Percentiles rank a stretch among this genome's conserved stretches.
Evolutionary conservation across 257 asterid genomes (phyloP).

Genomic region (Primulina eburnea): DNA sequence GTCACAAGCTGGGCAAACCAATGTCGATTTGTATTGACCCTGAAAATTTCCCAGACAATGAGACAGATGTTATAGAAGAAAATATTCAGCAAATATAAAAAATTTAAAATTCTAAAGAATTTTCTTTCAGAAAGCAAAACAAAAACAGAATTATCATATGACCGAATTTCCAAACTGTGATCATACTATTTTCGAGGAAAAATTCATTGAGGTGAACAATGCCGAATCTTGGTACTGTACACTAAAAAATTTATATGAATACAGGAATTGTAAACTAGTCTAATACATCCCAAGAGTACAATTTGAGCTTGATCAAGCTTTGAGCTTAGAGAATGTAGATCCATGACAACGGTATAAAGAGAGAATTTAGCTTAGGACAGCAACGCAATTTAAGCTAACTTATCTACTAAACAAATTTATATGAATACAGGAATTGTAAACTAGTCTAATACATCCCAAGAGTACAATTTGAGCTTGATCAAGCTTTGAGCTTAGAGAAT

Average conservation of each 20-base stretch:
- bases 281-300: background rate
- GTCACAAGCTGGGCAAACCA: slow-evolving; percentile 83
- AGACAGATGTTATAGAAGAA: slow-evolving; percentile 18
- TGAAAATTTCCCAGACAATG: slow-evolving; percentile 34
- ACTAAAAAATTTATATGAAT: background rate
- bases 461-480: background rate
- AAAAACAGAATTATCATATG: background rate
- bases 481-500: background rate
- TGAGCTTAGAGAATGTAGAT: background rate
- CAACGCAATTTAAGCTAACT: background rate
- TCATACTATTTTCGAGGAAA: slow-evolving; percentile 1
- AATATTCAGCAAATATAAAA: background rate
- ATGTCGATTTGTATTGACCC: slow-evolving; percentile 97
- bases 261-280: background rate
- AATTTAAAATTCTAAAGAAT: background rate
- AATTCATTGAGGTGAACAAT: slow-evolving; percentile 8
- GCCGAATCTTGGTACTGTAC: background rate
- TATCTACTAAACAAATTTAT: background rate
- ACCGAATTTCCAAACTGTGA: background rate
- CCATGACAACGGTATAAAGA: background rate
- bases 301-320: background rate
- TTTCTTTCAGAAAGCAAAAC: background rate
- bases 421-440: background rate
- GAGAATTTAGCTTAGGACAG: background rate
- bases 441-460: background rate